These are phyloP conservation scores for Pseudocohnilembus persalinus DNA, from an alignment of 169 alveolate species.

Conservation along the genomic window DNA sequence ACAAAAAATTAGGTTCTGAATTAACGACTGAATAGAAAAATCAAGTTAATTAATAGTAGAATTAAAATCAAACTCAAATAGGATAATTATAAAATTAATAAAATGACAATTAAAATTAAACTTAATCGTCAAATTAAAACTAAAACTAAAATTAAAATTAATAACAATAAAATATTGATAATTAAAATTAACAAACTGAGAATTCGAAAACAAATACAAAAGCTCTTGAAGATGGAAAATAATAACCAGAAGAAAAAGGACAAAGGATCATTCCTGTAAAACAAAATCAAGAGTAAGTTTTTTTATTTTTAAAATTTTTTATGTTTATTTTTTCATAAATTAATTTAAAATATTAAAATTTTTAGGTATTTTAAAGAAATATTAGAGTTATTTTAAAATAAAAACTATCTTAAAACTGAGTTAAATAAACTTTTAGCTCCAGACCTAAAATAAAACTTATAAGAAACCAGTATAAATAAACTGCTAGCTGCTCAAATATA, in stretches of 20 bases:
- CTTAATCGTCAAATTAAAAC: not conserved
- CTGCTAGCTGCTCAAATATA: not conserved
- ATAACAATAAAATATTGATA: too few relatives aligned
- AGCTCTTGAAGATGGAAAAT: too few relatives aligned
- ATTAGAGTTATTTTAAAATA: too few relatives aligned
- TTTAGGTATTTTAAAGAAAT: too few relatives aligned
- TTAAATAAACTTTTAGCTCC: not conserved
- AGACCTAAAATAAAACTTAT: not conserved
- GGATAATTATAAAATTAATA: too few relatives aligned
- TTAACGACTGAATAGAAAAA: not conserved
- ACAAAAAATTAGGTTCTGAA: not conserved
- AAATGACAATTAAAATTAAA: not conserved
- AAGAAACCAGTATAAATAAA: not conserved
- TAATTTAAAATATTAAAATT: too few relatives aligned
- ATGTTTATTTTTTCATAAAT: too few relatives aligned
- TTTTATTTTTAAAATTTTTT: too few relatives aligned
- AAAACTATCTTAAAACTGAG: not conserved
- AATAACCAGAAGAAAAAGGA: not conserved
- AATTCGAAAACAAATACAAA: too few relatives aligned
- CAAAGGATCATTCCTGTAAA: too few relatives aligned
- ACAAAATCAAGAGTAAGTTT: too few relatives aligned
- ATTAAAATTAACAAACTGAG: too few relatives aligned
- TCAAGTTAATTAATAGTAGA: not conserved
- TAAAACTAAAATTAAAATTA: not conserved
- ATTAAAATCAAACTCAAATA: not conserved